Base-by-base conservation (phyloP, 371 early-diverging fungal species). In the Lichtheimia hyalospora region DNA sequence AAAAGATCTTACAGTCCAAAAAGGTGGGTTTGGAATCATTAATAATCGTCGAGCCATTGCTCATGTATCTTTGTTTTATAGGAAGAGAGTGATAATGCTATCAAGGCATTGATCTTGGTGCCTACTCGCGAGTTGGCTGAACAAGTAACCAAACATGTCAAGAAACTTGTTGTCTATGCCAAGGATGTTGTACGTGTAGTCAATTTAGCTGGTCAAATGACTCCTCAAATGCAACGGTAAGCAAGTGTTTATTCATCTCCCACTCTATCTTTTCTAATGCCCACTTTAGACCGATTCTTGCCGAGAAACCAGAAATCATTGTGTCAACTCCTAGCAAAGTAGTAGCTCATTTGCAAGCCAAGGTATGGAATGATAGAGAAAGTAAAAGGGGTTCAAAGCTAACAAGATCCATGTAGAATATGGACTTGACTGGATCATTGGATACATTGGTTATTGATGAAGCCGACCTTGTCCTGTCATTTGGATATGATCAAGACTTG, bases 91-190 rank as follows among this genome's bases (percentile, higher is more conserved):
- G 62, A 67, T 23, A 52, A 54, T 12, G 60, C 69, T 15, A 74
- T 70, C 48, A 74, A 71, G 56, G 74, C 79, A 0, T 63, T 79
- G 69, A 87, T 99, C 50, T 76, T 99, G 24, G 98, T 98, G 4
- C 99, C 99, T 3, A 98, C 98, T 0, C 82, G 95, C 54, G 99
- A 99, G 74, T 84, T 99, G 39, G 95, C 97, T 25, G 92, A 91
- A 68, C 98, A 98, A 77, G 96, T 97, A 12, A 80, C 86, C 12
- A 75, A 79, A 40, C 89, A 91, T 56, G 66, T 94, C 50, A 81
- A 86, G 40, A 85, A 90, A 52, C 71, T 97, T 56, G 61, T 85
- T 13, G 67, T 82, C 25, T 95, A 92, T 69, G 89, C 93, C 58
- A 83, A 84, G 21, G 76, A 86, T 42, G 69, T 83, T 7, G 77